These are phyloP conservation scores for Colletotrichum sp. DNA, from an alignment of 2,329 filamentous ascomycete genomes.

Conservation along the genomic window DNA sequence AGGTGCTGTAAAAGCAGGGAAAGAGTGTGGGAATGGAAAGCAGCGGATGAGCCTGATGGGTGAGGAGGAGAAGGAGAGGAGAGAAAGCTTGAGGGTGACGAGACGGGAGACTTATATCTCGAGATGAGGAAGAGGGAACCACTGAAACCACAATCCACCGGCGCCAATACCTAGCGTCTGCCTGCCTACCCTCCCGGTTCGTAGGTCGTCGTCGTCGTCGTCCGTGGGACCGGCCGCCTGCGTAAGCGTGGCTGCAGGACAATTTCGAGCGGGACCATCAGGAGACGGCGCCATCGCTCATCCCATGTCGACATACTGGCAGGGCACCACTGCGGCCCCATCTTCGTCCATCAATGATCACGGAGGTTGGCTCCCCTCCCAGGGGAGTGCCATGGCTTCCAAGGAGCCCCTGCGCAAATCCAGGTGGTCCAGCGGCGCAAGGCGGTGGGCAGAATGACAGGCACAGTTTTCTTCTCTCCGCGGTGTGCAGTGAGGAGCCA, in stretches of 20 bases:
- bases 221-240: neutral
- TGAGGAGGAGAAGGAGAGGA: neutral
- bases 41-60: constrained; percentile 16
- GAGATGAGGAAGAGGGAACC: neutral
- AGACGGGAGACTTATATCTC: constrained; percentile 18
- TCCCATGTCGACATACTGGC: neutral
- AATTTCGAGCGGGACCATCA: constrained; percentile 14
- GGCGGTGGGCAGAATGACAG: neutral
- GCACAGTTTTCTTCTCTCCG: neutral
- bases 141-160: neutral
- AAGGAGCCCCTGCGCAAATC: constrained; percentile 16
- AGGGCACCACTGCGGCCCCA: constrained; percentile 1
- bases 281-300: constrained; percentile 8
- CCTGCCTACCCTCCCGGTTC: neutral
- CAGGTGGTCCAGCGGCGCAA: neutral
- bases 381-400: neutral
- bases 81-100: neutral
- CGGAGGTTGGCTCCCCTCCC: neutral
- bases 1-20: constrained; percentile 17
- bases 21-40: constrained; percentile 21
- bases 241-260: neutral
- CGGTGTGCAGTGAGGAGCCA: neutral
- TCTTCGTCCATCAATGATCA: neutral
- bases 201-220: neutral
- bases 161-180: neutral